Evolutionary conservation across 805 yeast genomes (phyloP).

Genomic region (Candida rishiriensis): DNA sequence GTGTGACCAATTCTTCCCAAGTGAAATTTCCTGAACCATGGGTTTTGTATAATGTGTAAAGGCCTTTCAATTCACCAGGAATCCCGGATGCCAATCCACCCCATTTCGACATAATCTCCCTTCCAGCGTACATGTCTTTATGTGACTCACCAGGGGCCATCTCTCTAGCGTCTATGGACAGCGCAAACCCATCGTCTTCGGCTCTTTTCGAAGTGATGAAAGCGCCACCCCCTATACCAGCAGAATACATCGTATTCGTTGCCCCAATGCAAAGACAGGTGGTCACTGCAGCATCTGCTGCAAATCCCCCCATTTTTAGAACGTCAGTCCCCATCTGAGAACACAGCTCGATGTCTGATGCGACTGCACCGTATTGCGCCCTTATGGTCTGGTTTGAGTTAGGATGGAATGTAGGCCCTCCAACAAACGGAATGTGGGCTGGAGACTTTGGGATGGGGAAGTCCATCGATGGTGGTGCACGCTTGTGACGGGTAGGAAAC

Average conservation of each 20-base stretch:
- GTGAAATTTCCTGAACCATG: constrained; percentile 69
- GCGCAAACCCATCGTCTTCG: constrained; percentile 38
- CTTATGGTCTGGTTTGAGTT: constrained; percentile 31
- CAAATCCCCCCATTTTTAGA: constrained; percentile 59
- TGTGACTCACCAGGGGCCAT: constrained; percentile 67
- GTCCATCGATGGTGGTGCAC: background rate
- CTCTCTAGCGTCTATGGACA: constrained; percentile 83
- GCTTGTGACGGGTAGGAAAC: background rate
- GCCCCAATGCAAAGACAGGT: constrained; percentile 86
- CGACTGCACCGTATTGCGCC: constrained; percentile 56
- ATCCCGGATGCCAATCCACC: constrained; percentile 89
- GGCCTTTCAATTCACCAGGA: constrained; percentile 89
- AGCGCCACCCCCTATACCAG: constrained; percentile 95
- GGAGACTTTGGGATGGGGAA: constrained; percentile 14
- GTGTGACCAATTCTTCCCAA: constrained; percentile 73
- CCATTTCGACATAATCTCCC: constrained; percentile 47
- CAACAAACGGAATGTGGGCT: constrained; percentile 27
- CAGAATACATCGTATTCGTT: constrained; percentile 76
- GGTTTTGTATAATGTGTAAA: constrained; percentile 51
- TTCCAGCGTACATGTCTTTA: constrained; percentile 56
- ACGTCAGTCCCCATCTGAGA: constrained; percentile 59
- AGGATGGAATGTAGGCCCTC: constrained; percentile 43
- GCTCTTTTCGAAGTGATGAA: constrained; percentile 49
- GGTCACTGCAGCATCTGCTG: constrained; percentile 92
- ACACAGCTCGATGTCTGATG: constrained; percentile 61